Percentiles rank a stretch among this genome's conserved stretches.
Evolutionary conservation across 2,329 filamentous ascomycete species (phyloP).

Genomic region (Dactylellina drechsleri): DNA sequence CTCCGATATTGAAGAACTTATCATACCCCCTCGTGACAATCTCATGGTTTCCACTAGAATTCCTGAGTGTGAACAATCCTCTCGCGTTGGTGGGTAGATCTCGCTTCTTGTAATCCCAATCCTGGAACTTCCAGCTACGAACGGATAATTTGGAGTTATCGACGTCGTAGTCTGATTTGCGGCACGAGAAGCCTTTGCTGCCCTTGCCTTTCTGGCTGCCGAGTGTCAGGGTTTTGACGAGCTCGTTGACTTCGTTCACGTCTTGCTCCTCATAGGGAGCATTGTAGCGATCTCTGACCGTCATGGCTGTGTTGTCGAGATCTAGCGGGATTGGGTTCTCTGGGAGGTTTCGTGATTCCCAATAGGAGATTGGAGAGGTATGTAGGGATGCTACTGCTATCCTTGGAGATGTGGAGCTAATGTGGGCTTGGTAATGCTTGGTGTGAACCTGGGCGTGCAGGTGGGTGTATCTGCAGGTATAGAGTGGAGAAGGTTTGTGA

Average conservation of each 20-base stretch:
- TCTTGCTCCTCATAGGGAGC: conserved; percentile 70
- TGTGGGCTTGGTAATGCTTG: background rate
- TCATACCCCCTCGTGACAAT: conserved; percentile 93
- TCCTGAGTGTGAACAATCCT: conserved; percentile 87
- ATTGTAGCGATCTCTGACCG: conserved; percentile 69
- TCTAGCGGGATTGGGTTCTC: conserved; percentile 56
- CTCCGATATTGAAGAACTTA: conserved; percentile 96
- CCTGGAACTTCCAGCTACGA: conserved; percentile 91
- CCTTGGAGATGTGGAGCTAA: background rate
- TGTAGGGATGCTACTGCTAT: conserved; percentile 9
- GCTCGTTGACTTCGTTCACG: conserved; percentile 71
- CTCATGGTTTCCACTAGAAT: conserved; percentile 71
- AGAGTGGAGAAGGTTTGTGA: background rate
- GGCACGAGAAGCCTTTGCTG: conserved; percentile 75
- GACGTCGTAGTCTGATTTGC: conserved; percentile 81
- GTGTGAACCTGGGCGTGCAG: background rate
- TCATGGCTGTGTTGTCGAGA: conserved; percentile 65
- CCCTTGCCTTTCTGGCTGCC: conserved; percentile 62
- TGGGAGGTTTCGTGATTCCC: conserved; percentile 21
- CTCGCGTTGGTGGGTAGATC: conserved; percentile 91
- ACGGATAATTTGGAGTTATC: conserved; percentile 73
- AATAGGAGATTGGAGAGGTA: conserved; percentile 14
- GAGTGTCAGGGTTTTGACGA: conserved; percentile 73
- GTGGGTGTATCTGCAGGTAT: no score
- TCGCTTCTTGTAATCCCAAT: conserved; percentile 92